These are phyloP conservation scores for Apophysomyces variabilis DNA, from an alignment of 371 early-diverging fungal species.

Conservation along the genomic window DNA sequence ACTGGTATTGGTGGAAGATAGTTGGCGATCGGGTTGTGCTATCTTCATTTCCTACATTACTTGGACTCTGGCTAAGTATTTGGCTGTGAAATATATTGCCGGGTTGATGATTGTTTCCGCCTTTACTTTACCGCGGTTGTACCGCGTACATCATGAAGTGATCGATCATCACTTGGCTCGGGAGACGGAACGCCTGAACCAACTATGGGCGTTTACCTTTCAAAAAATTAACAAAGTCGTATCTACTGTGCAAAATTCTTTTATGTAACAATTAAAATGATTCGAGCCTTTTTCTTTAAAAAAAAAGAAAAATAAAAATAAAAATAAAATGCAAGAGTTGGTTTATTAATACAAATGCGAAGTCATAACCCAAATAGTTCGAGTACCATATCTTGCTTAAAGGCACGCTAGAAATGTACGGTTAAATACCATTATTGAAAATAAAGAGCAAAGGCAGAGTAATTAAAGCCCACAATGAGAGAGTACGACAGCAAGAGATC, in stretches of 20 bases:
- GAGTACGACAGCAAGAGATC: too few relatives aligned
- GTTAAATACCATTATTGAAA: too few relatives aligned
- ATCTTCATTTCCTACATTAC: slow-evolving; percentile 7
- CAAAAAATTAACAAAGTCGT: slow-evolving; percentile 1
- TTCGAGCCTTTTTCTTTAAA: background rate
- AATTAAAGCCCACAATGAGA: too few relatives aligned
- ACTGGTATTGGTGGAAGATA: slow-evolving; percentile 13
- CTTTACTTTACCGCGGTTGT: slow-evolving; percentile 11
- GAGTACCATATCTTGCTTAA: too few relatives aligned
- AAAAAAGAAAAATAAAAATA: background rate
- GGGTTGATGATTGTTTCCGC: background rate
- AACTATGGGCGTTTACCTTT: background rate
- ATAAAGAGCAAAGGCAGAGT: too few relatives aligned
- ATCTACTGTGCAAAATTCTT: background rate
- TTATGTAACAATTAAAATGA: background rate
- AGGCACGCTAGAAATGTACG: too few relatives aligned
- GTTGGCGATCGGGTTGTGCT: slow-evolving; percentile 10
- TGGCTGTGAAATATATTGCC: slow-evolving; percentile 3
- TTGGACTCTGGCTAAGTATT: slow-evolving; percentile 12
- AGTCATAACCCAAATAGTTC: too few relatives aligned
- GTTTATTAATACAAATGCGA: too few relatives aligned
- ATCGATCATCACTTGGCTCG: background rate
- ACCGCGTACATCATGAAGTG: slow-evolving; percentile 3
- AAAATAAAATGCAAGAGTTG: background rate
- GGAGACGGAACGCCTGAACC: background rate